Evolutionary conservation across 805 yeast genomes (phyloP), one percentile per base, ranked within the genome.

Genomic region (Candida chilensis): DNA sequence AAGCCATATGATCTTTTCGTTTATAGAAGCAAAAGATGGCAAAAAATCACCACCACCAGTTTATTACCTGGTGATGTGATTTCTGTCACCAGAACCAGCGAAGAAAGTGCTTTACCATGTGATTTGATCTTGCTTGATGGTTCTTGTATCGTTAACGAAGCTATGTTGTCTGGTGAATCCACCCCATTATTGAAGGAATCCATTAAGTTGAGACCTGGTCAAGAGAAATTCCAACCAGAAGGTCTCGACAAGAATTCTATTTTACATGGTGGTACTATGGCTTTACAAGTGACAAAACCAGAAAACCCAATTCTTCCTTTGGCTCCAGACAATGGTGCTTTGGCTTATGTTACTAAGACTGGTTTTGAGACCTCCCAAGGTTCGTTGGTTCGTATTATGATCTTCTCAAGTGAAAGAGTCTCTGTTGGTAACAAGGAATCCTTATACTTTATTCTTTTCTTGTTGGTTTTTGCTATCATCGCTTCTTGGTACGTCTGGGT

Each of bases 291-390:
- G 19, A 78, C 94, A 24, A 54, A 75, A 28, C 82, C 92, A 10
- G 72, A 69, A 38, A 55, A 61, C 15, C 45, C 52, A n/a, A 38
- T 54, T 29, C 50, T 79, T 27, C 74, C 79, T 10, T 45, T 69
- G 20, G 78, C 96, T 32, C 97, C 98, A 27, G 96, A 92, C 54
- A 59, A 68, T 22, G 98, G 98, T 53, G 95, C 95, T 18, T 54
- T 88, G 29, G 97, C 97, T 5, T 57, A 82, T 33, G 96, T 88
- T 30, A 64, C 83, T 25, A 87, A 85, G 53, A 90, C 96, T 27
- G 98, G 98, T n/a, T 92, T 92, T 49, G 98, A 92, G 60, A 92
- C 98, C 24, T 79, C 95, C 24, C 98, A 92, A 63, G 98, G 98
- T 47, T 83, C 95, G 32, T 72, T 92, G 35, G 98, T 92, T 32